Evolutionary conservation across 306 rosid species (phyloP).

Genomic region (Mimosa pudica): DNA sequence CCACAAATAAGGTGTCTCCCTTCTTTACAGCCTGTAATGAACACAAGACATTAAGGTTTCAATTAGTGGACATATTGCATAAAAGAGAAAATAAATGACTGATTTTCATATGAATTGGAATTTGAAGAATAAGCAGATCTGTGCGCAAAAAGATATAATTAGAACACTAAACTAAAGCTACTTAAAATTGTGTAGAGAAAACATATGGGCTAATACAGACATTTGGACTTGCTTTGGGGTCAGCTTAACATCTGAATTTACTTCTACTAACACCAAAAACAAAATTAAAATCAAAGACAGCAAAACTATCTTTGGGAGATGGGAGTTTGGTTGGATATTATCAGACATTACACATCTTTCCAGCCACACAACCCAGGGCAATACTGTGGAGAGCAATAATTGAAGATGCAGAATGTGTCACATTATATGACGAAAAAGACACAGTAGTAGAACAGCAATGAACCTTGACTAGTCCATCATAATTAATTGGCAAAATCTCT

Average conservation of each 20-base stretch:
- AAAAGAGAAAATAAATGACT: neutral
- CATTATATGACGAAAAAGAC: neutral
- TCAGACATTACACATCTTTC: slow-evolving; percentile 2
- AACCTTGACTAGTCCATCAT: slow-evolving; percentile 85
- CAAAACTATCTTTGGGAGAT: slow-evolving; percentile 5
- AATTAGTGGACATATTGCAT: slow-evolving; percentile 15
- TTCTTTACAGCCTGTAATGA: slow-evolving; percentile 67
- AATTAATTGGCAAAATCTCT: slow-evolving; percentile 78
- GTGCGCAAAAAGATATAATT: neutral
- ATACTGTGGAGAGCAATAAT: neutral
- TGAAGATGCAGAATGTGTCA: slow-evolving; percentile 7
- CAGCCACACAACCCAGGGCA: slow-evolving; percentile 1
- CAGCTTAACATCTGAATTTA: neutral
- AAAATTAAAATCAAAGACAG: neutral
- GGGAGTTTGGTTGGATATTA: neutral
- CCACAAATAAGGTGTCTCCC: slow-evolving; percentile 96
- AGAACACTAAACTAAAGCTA: neutral
- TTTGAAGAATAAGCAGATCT: slow-evolving; percentile 6
- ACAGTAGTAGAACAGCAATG: neutral
- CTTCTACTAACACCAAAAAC: slow-evolving; percentile 6
- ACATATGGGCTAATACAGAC: neutral
- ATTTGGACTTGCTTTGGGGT: slow-evolving; percentile 2
- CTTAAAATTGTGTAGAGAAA: neutral
- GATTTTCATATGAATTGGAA: neutral
- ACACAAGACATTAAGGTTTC: slow-evolving; percentile 28